phyloP scores from a whole-genome alignment of 768 basidiomycete species.

The Lactarius vividus region DNA sequence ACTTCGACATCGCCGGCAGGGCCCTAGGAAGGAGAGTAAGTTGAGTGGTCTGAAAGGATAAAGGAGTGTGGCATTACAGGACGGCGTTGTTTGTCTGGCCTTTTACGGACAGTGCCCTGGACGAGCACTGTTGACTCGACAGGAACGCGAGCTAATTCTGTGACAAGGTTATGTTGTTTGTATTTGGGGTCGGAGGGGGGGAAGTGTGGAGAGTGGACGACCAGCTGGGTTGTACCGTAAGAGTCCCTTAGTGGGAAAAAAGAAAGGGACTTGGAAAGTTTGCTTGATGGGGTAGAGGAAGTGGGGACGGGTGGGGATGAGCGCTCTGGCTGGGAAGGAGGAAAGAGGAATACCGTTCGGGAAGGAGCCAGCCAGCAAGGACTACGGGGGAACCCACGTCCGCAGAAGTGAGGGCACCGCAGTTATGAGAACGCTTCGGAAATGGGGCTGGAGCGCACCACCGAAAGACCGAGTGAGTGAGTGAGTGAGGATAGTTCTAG shows the following conservation, averaged over 20 bases:
- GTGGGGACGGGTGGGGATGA: constrained; percentile 28
- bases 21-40: constrained; percentile 39
- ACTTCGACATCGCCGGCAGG: constrained; percentile 80
- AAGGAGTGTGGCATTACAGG: constrained; percentile 39
- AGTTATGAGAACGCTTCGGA: constrained; percentile 32
- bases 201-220: constrained; percentile 44
- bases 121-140: constrained; percentile 77
- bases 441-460: constrained; percentile 29
- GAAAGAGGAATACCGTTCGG: constrained; percentile 63
- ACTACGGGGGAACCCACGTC: constrained; percentile 45
- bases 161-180: constrained; percentile 33
- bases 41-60: constrained; percentile 6
- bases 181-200: constrained; percentile 15
- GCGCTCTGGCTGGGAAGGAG: constrained; percentile 3
- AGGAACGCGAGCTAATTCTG: constrained; percentile 58
- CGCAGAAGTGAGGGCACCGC: constrained; percentile 27
- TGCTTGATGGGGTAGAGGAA: constrained; percentile 46
- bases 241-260: constrained; percentile 88
- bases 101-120: constrained; percentile 64
- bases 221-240: constrained; percentile 74
- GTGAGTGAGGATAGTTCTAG: background rate
- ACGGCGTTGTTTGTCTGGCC: constrained; percentile 62
- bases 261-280: constrained; percentile 63
- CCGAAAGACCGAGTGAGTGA: constrained; percentile 19
- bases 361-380: constrained; percentile 79